These are phyloP conservation scores for Pichia heedii DNA, from an alignment of 805 yeast species.

Conservation along the genomic window DNA sequence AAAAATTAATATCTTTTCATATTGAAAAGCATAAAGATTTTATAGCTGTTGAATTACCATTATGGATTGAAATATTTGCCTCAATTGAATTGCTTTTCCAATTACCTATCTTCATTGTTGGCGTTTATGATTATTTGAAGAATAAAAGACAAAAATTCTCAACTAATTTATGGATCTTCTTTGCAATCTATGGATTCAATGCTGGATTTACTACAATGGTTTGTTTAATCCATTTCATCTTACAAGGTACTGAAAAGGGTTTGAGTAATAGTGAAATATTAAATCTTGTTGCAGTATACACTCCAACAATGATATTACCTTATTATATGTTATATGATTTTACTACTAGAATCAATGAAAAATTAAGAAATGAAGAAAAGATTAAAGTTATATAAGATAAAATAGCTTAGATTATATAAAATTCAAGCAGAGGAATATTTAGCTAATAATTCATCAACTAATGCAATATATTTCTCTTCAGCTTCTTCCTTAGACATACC, in stretches of 20 bases:
- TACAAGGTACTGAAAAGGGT: slow-evolving; percentile 29
- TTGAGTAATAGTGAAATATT: slow-evolving; percentile 29
- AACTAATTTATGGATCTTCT: slow-evolving; percentile 18
- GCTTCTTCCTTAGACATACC: slow-evolving; percentile 89
- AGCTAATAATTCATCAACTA: slow-evolving; percentile 55
- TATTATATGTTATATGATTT: slow-evolving; percentile 42
- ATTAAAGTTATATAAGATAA: background rate
- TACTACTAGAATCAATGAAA: slow-evolving; percentile 5
- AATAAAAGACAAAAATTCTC: slow-evolving; percentile 14
- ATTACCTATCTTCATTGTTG: slow-evolving; percentile 62
- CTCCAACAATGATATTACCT: slow-evolving; percentile 70
- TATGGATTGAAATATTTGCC: slow-evolving; percentile 71
- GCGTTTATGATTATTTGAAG: slow-evolving; percentile 24
- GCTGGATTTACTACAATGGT: slow-evolving; percentile 73
- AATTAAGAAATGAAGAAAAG: background rate
- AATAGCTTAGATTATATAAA: background rate
- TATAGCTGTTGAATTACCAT: slow-evolving; percentile 38
- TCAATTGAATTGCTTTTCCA: slow-evolving; percentile 66
- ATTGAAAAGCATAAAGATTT: slow-evolving; percentile 61
- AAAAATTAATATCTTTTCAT: slow-evolving; percentile 47
- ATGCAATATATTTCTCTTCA: slow-evolving; percentile 65
- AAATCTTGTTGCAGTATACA: slow-evolving; percentile 45
- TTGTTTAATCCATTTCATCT: slow-evolving; percentile 48
- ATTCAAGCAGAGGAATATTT: slow-evolving; percentile 29
- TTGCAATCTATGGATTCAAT: slow-evolving; percentile 67